Base-by-base conservation (phyloP, 495 filamentous ascomycete species). In the Poronia punctata region DNA sequence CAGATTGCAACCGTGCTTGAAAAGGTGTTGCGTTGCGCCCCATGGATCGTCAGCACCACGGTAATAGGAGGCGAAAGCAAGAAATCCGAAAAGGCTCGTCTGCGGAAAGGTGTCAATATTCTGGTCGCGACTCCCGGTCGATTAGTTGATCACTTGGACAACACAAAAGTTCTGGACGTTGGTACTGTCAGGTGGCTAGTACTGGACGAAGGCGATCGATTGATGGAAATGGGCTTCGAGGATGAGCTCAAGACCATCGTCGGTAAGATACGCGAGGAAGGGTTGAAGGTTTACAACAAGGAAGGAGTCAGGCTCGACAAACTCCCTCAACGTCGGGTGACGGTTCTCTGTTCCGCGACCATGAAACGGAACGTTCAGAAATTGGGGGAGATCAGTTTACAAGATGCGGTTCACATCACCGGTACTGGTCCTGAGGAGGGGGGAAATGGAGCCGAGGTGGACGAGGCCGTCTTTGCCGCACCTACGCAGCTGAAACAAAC, bases 221-320 rank as follows among this genome's bases (percentile, higher is more conserved):
- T 98, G 60, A 93, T 96, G 88, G 92, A 98, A 54, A 71, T 97
- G 60, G 92, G 92, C 1, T 97, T 98, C 50, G 92, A 96, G 64
- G 77, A 94, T 34, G 88, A 95, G 42, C 62, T 81, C 34, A 68
- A 83, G 52, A 80, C 71, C 16, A 94, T 97, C 52, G 76, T 97
- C 5, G 65, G 77, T 45, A 88, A 86, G 54, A 79, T 95, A 48
- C 71, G 80, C 36, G 48, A 67, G 30, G 66, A 74, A 21, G 60
- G 65, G 21, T 33, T 71, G 27, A 60, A 43, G 23, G 53, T 56
- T n/a, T 47, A 54, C 11, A 67, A 61, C 33, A 43, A 49, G 25
- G 60, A 71, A 40, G 63, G 70, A 29, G 46, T 68, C 25, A 40
- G 50, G 21, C 33, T 74, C 62, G 49, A 67, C 54, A 37, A 78